A percentile compares a stretch with the other conserved stretches of the same genome.
Conservation (phyloP, 2,329 filamentous ascomycete species). For the Hymenotorrendiella dingleyae region DNA sequence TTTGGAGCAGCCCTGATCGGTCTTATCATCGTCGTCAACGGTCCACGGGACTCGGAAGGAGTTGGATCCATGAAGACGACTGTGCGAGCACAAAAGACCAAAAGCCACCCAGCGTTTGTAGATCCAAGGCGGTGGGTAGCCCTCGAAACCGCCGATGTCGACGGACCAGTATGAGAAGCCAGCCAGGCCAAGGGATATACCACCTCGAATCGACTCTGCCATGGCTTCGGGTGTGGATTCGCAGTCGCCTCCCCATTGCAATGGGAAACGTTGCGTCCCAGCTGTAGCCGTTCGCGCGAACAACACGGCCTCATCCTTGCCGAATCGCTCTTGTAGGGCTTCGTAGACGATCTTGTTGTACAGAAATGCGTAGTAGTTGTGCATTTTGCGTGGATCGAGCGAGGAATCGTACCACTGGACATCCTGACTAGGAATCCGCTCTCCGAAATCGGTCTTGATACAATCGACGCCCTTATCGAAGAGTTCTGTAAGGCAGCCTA, state of each 20-base stretch:
- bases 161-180: constrained; percentile 57
- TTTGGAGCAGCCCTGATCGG: constrained; percentile 42
- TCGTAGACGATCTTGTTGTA: constrained; percentile 57
- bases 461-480: constrained; percentile 55
- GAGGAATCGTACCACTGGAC: constrained; percentile 48
- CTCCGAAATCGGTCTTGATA: constrained; percentile 60
- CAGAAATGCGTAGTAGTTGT: constrained; percentile 57
- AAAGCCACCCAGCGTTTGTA: constrained; percentile 63
- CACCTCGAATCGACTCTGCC: constrained; percentile 55
- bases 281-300: constrained; percentile 55
- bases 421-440: constrained; percentile 51
- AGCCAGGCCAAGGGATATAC: constrained; percentile 48
- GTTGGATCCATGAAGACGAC: constrained; percentile 51
- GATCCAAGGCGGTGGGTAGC: constrained; percentile 48
- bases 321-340: constrained; percentile 42
- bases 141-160: constrained; percentile 59
- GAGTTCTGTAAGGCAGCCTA: constrained; percentile 43
- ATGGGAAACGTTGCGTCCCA: constrained; percentile 52
- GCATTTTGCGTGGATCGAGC: constrained; percentile 50
- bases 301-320: constrained; percentile 46
- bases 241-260: constrained; percentile 58
- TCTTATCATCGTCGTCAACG: constrained; percentile 47
- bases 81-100: constrained; percentile 54
- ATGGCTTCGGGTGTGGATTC: constrained; percentile 57
- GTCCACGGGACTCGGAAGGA: constrained; percentile 61